A percentile compares a stretch with the other conserved stretches of the same genome.
Conservation (phyloP, 2,329 filamentous ascomycete species). For the Diaporthe sp. region DNA sequence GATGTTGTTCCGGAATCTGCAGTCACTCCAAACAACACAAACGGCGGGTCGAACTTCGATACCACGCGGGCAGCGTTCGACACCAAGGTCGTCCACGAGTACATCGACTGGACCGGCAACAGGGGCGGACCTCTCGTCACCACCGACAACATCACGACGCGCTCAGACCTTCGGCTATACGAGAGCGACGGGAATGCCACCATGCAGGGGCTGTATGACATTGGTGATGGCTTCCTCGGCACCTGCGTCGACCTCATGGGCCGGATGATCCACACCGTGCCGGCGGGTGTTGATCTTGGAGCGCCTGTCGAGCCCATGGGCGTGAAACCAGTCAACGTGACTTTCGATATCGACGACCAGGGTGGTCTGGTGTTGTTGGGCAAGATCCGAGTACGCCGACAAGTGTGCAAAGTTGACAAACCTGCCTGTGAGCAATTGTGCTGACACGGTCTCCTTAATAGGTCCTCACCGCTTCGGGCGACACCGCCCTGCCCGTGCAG, state of each 20-base stretch:
- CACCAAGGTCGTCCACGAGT: conserved; percentile 12
- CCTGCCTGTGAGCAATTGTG: background rate
- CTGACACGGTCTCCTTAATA: background rate
- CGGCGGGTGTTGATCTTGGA: conserved; percentile 36
- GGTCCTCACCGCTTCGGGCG: background rate
- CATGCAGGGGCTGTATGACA: conserved; percentile 41
- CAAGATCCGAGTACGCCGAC: background rate
- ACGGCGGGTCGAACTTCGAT: conserved; percentile 18
- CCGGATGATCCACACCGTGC: conserved; percentile 44
- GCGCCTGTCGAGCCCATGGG: background rate
- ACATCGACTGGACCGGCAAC: conserved; percentile 17
- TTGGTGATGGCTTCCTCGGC: conserved; percentile 39
- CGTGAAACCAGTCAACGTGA: background rate
- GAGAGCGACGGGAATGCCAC: conserved; percentile 42
- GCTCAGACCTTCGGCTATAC: conserved; percentile 42
- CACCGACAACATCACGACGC: conserved; percentile 7
- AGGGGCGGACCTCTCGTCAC: conserved; percentile 14
- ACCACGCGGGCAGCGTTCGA: background rate
- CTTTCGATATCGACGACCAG: background rate
- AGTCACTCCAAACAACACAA: conserved; percentile 5
- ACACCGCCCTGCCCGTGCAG: background rate
- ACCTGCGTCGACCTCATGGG: conserved; percentile 40
- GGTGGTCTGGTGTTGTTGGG: background rate
- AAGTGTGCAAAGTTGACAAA: background rate
- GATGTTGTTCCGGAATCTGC: conserved; percentile 13